Conservation (phyloP, 2,329 filamentous ascomycete species). For the Aureobasidium sp. region DNA sequence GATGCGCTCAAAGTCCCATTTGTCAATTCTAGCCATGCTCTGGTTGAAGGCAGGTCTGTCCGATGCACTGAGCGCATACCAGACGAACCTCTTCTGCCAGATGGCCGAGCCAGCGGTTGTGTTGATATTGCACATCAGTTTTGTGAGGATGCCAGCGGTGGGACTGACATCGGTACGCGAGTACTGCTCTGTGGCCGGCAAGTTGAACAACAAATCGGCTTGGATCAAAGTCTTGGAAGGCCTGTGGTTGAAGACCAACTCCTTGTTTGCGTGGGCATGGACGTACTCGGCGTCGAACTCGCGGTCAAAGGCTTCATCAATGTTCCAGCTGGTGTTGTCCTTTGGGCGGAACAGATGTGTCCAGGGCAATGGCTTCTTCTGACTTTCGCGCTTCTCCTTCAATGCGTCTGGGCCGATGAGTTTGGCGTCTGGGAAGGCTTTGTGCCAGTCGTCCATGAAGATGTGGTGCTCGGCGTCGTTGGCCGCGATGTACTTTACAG, state of each 20-base stretch:
- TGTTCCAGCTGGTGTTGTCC: conserved; percentile 32
- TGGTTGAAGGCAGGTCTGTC: conserved; percentile 62
- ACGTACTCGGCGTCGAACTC: conserved; percentile 85
- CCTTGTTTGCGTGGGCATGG: conserved; percentile 69
- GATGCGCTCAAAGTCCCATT: conserved; percentile 77
- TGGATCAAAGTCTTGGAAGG: conserved; percentile 72
- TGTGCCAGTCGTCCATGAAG: conserved; percentile 77
- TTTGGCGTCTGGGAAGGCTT: conserved; percentile 66
- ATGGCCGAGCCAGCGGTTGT: conserved; percentile 53
- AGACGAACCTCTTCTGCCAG: conserved; percentile 71
- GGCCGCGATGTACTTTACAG: conserved; percentile 76
- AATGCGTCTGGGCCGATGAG: conserved; percentile 78
- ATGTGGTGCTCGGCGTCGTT: conserved; percentile 93
- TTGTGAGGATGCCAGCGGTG: conserved; percentile 50
- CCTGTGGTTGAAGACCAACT: conserved; percentile 79
- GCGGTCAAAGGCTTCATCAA: conserved; percentile 70
- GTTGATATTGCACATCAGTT: conserved; percentile 49
- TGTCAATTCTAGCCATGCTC: conserved; percentile 58
- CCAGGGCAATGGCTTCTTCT: conserved; percentile 29
- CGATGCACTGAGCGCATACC: conserved; percentile 58
- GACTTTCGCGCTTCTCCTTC: conserved; percentile 61
- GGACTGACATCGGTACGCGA: conserved; percentile 45
- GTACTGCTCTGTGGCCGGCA: conserved; percentile 79
- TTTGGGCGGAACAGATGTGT: conserved; percentile 46
- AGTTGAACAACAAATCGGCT: conserved; percentile 86